Conservation (phyloP, 1,284 basidiomycete species). For the Cerioporus squamosus region DNA sequence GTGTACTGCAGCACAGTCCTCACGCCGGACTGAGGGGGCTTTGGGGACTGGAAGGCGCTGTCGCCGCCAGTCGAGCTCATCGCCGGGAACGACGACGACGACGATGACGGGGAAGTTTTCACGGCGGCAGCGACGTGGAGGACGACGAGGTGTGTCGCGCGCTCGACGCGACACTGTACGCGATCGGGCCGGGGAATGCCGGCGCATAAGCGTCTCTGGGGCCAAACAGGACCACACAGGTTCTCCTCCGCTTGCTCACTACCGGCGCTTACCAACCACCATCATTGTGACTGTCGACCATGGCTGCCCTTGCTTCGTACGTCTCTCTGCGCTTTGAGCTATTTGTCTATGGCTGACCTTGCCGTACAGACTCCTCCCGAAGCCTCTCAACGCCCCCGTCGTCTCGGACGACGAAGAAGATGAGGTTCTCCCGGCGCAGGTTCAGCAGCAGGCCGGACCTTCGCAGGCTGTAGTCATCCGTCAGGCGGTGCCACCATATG, state of each 20-base stretch:
- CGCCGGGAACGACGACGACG: conserved; percentile 21
- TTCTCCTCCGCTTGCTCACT: conserved; percentile 7
- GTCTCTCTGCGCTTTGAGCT: conserved; percentile 16
- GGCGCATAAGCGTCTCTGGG: neutral
- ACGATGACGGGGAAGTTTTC: conserved; percentile 11
- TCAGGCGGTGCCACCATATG: conserved; percentile 75
- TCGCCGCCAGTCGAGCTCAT: conserved; percentile 35
- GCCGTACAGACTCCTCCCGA: conserved; percentile 60
- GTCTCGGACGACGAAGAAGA: conserved; percentile 67
- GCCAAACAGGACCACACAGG: conserved; percentile 14
- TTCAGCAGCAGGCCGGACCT: conserved; percentile 35
- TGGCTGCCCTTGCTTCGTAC: conserved; percentile 45
- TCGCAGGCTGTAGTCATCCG: conserved; percentile 55
- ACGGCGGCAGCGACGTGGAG: neutral
- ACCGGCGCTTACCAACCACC: conserved; percentile 12
- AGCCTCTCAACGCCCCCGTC: conserved; percentile 59
- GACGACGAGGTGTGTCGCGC: neutral
- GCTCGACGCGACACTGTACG: conserved; percentile 5
- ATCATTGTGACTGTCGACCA: conserved; percentile 25
- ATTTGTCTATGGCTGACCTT: neutral
- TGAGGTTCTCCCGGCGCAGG: conserved; percentile 27
- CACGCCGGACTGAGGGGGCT: conserved; percentile 34
- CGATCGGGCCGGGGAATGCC: conserved; percentile 9
- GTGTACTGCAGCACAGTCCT: conserved; percentile 43
- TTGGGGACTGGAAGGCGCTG: conserved; percentile 27